Evolutionary conservation across 164 flowering plant genomes (phyloP), one percentile per base, ranked within the genome.

Genomic region (Tinospora cordifolia): DNA sequence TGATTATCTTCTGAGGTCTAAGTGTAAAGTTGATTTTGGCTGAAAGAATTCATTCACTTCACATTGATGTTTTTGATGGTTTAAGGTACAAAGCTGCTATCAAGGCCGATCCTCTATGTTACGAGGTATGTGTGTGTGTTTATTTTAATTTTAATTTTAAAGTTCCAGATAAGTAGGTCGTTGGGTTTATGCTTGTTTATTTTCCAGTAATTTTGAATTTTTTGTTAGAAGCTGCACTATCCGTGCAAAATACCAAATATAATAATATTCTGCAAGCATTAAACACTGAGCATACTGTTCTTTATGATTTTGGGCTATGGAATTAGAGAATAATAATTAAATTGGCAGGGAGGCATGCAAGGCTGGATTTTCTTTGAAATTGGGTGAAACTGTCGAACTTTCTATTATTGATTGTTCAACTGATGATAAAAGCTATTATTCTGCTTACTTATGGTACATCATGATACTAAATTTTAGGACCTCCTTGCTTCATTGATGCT

Each of bases 41-140:
- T 44, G 47, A 44, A 11, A 44, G 47, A 44, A 44, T 44, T 44
- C 47, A 9, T 44, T 10, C 60, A 19, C n/a, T 19, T n/a, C n/a
- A 54, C n/a, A n/a, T 49, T 27, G 4, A 0, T 14, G 15, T 67
- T 17, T 22, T 44, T 72, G 41, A 27, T 71, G 25, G 71, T 85
- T 76, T 64, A 71, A 94, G 99, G 98, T 95, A 89, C 81, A 89
- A 85, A 84, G 98, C 99, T 80, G 99, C 98, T 72, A 77, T 92
- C 74, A 89, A 83, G 78, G 97, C 97, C 30, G 98, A 95, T 78
- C 98, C 99, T 71, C 79, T 92, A 47, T 95, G 99, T 80, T 95
- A 92, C 75, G 99, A 95, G 99, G 99, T 90, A 86, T 66, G 70
- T 14, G 4, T 8, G 21, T 51, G 59, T 51, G 5, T 51, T 3